A percentile compares a stretch with the other conserved stretches of the same genome.
phyloP scores from a whole-genome alignment of 148 eudicot genomes.

The Vaccinium corymbosum region DNA sequence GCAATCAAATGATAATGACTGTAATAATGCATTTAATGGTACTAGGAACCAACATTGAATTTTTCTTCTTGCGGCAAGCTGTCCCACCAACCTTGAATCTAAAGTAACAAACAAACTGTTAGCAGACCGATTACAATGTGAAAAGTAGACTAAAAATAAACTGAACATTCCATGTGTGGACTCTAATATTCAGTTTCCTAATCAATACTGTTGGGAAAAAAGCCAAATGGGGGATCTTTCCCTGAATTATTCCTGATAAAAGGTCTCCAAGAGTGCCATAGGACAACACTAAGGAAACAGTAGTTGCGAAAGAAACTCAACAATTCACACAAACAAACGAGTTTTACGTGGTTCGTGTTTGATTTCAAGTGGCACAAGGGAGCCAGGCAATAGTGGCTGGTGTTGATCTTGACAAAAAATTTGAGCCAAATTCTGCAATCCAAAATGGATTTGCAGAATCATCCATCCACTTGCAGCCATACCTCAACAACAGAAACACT shows the following conservation, averaged over 20 bases:
- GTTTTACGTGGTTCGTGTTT: neutral
- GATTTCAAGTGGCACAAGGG: neutral
- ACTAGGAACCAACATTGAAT: constrained; percentile 48
- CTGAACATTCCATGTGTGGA: neutral
- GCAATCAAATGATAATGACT: neutral
- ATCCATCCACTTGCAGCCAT: neutral
- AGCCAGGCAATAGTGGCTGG: neutral
- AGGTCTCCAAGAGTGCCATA: neutral
- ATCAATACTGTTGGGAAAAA: constrained; percentile 3
- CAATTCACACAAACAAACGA: neutral
- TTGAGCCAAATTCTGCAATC: neutral
- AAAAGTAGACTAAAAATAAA: neutral
- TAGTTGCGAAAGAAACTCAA: neutral
- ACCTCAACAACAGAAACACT: neutral
- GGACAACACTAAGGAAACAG: neutral
- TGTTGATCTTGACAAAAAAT: neutral
- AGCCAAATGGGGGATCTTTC: neutral
- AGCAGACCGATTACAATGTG: constrained; percentile 4
- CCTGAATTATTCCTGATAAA: neutral
- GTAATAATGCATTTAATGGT: neutral
- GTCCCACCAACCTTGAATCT: constrained; percentile 97
- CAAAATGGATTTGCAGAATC: neutral
- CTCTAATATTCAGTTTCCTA: neutral
- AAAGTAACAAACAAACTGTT: constrained; percentile 15
- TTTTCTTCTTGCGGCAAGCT: constrained; percentile 68